Conservation (phyloP, 208 protist genomes). For the Polymyxa betae region DNA sequence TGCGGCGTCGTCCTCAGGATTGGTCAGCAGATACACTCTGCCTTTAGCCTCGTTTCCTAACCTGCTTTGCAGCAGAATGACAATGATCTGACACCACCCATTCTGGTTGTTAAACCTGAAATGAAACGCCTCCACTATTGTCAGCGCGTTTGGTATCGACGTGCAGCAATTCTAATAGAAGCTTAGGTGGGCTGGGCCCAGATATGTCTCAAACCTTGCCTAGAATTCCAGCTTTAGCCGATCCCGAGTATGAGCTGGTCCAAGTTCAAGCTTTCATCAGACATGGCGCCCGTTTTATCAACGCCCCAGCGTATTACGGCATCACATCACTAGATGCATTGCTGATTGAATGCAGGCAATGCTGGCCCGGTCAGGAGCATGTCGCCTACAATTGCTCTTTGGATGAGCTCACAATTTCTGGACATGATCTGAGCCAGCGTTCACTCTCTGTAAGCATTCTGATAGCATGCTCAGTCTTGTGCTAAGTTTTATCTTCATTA, state of each 20-base stretch:
- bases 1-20: too few species aligned
- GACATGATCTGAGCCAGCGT: background rate
- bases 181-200: constrained; percentile 18
- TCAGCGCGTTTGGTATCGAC: background rate
- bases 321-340: background rate
- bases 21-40: too few species aligned
- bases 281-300: constrained; percentile 9
- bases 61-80: too few species aligned
- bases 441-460: too few species aligned
- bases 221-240: background rate
- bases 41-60: too few species aligned
- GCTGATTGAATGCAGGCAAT: background rate
- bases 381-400: background rate
- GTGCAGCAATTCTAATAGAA: background rate
- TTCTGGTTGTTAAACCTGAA: background rate
- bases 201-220: background rate
- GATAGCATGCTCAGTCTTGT: too few species aligned
- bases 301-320: background rate
- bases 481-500: too few species aligned
- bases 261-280: constrained; percentile 38
- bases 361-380: background rate
- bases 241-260: background rate
- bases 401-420: background rate
- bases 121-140: background rate
- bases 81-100: background rate